Evolutionary conservation across 768 basidiomycete genomes (phyloP), one percentile per base, ranked within the genome.

Genomic region (Kwoniella bestiolae): DNA sequence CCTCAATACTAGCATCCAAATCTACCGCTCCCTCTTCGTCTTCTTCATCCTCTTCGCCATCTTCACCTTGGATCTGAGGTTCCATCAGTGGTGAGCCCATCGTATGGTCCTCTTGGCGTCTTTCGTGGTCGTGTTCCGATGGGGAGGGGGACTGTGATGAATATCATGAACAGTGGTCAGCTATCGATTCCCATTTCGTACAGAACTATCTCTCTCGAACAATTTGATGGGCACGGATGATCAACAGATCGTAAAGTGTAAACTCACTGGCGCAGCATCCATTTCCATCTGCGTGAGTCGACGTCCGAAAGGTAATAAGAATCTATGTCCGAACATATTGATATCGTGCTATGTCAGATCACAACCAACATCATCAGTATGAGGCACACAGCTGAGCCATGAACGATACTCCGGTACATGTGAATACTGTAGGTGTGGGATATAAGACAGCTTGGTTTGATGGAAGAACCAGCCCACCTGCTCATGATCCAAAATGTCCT

Each of bases 271-370:
- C 46, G 65, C 69, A n/a, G 67, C 67, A 23, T 77, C 76, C 62
- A 75, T 61, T 52, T 77, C 76, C 68, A 73, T 71, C 60, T 75
- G 76, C 21, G 76, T 78, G 29, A 70, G 58, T 8, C 74, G 34
- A 23, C 73, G 25, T 8, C 76, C 76, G 25, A 67, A 70, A 8
- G 76, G 76, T 25, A 75, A 56, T 4, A 78, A 56, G 67, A 78
- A 78, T 0, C 76, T 63, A 58, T 78, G 66, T 16, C 76, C 76
- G 50, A 78, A 77, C 57, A 68, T 67, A 46, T 74, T 75, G 59
- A 74, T 66, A 26, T 69, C 44, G 29, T 69, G 67, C 71, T 74
- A n/a, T 14, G 23, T 29, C 44, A 14, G 25, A 29, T 26, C 29
- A 16, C 7, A 31, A 26, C 21, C 25, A 18, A 16, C 21, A 1